Evolutionary conservation across 352 stramenopile species (phyloP), one percentile per base, ranked within the genome.

Genomic region (Peronosclerospora sorghi): DNA sequence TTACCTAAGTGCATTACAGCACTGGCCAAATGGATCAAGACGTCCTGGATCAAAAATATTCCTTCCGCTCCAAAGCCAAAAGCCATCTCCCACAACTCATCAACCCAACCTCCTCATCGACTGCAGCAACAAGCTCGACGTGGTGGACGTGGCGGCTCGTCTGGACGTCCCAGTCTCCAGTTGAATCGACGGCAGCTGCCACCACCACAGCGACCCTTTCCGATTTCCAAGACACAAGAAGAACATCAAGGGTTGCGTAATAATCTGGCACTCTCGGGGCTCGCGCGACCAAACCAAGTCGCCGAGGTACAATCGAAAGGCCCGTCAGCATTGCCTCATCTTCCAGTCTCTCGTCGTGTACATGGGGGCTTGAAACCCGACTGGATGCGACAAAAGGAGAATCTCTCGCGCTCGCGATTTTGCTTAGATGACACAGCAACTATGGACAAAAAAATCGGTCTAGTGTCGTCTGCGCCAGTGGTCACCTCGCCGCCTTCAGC

Each of bases 1-100:
- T 37, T 83, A 12, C 69, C 76, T 6, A 63, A 59, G 42, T 68
- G 57, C 24, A 63, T 83, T 19, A 48, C 28, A 1, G 59, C 64
- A 18, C 47, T 86, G 21, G 71, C 73, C 5, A 79, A 72, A 60
- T 89, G 73, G 73, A 83, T 89, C 44, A 82, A 77, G 37, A 58
- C 45, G 32, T 77, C 65, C 20, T 86, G 76, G 76, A 60, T 77
- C 2, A 48, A 65, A 17, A 73, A 68, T 18, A 79, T 85, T 18
- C 46, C 71, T 13, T 24, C 50, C 30, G 43, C 38, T 8, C 5
- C 48, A 5, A 53, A 62, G 24, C 30, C 23, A 12, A 38, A 27
- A 4, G 65, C 48, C 15, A 9, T 41, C 9, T 19, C 19, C 10
- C 35, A 41, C 3, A 20, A 40, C 43, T 35, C 13, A 15, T 26